Evolutionary conservation across 352 stramenopile species (phyloP).

Genomic region (Globisporangium cederbergense): DNA sequence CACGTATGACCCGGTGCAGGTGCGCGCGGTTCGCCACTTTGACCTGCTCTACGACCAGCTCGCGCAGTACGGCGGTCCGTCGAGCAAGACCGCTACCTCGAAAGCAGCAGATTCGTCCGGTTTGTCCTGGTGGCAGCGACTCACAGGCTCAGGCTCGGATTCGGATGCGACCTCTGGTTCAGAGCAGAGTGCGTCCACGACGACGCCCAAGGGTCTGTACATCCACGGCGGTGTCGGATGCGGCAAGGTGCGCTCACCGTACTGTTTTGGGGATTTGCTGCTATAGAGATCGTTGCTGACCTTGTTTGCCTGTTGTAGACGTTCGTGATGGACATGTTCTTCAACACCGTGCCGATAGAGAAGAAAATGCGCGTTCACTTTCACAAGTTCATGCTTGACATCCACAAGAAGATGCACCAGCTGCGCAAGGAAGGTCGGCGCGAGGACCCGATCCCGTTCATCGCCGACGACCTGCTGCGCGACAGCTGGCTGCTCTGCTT

Average conservation of each 20-base stretch:
- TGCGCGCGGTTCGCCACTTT: constrained; percentile 61
- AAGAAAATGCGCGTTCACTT: constrained; percentile 94
- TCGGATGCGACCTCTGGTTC: not conserved
- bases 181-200: constrained; percentile 12
- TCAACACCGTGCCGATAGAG: constrained; percentile 65
- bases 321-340: constrained; percentile 98
- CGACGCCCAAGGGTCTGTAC: constrained; percentile 92
- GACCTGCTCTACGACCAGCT: constrained; percentile 59
- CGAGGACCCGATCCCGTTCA: constrained; percentile 76
- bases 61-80: constrained; percentile 47
- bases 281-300: not conserved
- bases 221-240: constrained; percentile 95
- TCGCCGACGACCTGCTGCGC: constrained; percentile 84
- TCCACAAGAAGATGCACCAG: constrained; percentile 94
- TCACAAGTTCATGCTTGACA: constrained; percentile 97
- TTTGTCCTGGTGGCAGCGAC: constrained; percentile 57
- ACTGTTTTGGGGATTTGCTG: not conserved
- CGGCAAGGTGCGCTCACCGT: constrained; percentile 68
- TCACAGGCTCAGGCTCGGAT: constrained; percentile 26
- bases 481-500: constrained; percentile 94
- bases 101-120: not conserved
- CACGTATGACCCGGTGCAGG: constrained; percentile 69
- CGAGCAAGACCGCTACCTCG: not conserved
- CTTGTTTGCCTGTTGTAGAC: constrained; percentile 47
- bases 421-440: constrained; percentile 86